Conservation (phyloP, 2,329 filamentous ascomycete genomes). For the Thelonectria discophora region DNA sequence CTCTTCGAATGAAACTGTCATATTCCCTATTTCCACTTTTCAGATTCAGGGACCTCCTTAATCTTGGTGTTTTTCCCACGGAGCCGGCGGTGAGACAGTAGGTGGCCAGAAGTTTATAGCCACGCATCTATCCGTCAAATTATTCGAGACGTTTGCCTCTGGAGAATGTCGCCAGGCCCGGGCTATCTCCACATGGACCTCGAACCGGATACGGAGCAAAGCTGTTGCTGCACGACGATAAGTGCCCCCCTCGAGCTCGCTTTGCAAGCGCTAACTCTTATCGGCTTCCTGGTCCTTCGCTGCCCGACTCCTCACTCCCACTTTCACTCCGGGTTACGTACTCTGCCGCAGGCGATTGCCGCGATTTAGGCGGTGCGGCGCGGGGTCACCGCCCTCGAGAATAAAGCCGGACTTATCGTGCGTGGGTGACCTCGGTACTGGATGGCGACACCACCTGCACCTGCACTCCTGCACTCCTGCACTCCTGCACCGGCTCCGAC, state of each 20-base stretch:
- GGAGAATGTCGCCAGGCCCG: neutral
- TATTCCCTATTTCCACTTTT: too few relatives aligned
- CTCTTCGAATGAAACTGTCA: too few relatives aligned
- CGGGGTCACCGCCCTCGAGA: constrained; percentile 46
- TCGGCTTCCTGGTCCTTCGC: neutral
- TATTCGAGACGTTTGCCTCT: neutral
- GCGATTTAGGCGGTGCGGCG: constrained; percentile 34
- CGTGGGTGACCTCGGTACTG: constrained; percentile 23
- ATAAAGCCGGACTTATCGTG: constrained; percentile 43
- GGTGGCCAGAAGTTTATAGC: constrained; percentile 1
- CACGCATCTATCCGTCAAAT: neutral
- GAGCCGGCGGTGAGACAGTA: constrained; percentile 1
- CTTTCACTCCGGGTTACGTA: too few relatives aligned
- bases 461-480: too few relatives aligned
- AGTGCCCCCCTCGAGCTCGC: constrained; percentile 10
- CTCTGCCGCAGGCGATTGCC: constrained; percentile 22
- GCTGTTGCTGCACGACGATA: neutral
- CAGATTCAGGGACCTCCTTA: constrained; percentile 1
- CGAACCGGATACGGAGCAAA: neutral
- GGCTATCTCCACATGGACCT: neutral
- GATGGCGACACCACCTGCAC: too few relatives aligned
- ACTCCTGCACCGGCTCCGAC: constrained; percentile 15
- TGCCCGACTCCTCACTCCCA: too few relatives aligned
- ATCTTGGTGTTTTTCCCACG: neutral
- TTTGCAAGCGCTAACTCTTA: constrained; percentile 9